Conservation (phyloP, 441 rosid species). For the Populus hybrid region DNA sequence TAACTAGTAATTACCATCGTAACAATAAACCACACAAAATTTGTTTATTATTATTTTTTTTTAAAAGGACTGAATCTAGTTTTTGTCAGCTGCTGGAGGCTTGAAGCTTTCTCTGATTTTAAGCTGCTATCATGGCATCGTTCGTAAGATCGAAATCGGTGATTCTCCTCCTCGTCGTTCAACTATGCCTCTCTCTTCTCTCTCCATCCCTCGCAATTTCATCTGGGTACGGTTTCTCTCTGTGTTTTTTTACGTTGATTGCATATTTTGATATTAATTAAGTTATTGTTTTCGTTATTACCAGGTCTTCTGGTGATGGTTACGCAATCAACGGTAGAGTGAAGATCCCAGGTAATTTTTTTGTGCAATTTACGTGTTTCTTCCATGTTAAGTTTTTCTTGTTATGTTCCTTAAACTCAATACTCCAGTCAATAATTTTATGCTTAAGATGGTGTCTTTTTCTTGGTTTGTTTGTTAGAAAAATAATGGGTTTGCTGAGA, state of each 20-base stretch:
- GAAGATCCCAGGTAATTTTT: conserved; percentile 52
- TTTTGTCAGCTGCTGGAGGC: neutral
- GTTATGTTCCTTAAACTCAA: neutral
- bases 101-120: neutral
- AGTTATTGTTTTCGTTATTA: neutral
- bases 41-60: no score
- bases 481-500: no score
- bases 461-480: neutral
- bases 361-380: neutral
- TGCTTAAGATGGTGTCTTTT: neutral
- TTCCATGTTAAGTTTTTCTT: conserved; percentile 3
- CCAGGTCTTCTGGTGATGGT: conserved; percentile 67
- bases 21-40: no score
- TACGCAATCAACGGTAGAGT: conserved; percentile 75
- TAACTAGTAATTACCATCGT: no score
- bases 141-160: conserved; percentile 26
- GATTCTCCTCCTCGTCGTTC: conserved; percentile 20
- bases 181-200: conserved; percentile 24
- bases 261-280: neutral
- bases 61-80: neutral
- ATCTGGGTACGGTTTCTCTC: conserved; percentile 26
- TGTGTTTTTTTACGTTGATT: neutral
- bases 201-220: conserved; percentile 32
- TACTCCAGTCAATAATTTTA: neutral
- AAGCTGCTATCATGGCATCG: conserved; percentile 25